A percentile compares a stretch with the other conserved stretches of the same genome.
phyloP scores from a whole-genome alignment of 2,329 filamentous ascomycete genomes.

The Monosporascus cannonballus region DNA sequence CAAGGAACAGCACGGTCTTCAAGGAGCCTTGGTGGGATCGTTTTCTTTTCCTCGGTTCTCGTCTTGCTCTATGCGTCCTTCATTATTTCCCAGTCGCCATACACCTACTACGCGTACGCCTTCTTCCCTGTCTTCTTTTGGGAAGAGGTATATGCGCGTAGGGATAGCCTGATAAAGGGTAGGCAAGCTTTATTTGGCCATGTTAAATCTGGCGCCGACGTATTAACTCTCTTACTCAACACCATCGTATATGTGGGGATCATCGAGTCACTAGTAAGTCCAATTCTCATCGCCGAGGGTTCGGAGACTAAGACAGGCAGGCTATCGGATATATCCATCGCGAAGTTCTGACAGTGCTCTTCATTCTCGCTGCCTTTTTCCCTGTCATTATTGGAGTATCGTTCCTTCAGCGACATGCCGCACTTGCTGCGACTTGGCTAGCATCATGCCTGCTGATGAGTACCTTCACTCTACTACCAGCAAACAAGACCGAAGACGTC shows the following conservation, averaged over 20 bases:
- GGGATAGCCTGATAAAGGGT: conserved; percentile 63
- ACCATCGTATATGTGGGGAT: conserved; percentile 62
- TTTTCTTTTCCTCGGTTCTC: conserved; percentile 71
- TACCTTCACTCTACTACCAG: conserved; percentile 77
- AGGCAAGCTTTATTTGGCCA: conserved; percentile 63
- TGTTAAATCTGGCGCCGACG: conserved; percentile 52
- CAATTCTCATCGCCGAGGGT: background rate
- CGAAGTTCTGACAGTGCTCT: conserved; percentile 78
- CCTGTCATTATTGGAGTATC: conserved; percentile 65
- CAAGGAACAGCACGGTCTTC: conserved; percentile 60
- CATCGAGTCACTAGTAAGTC: conserved; percentile 68
- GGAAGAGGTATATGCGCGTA: conserved; percentile 85
- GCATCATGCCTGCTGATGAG: conserved; percentile 79
- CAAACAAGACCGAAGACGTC: conserved; percentile 75
- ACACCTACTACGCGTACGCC: conserved; percentile 84
- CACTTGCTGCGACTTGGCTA: conserved; percentile 65
- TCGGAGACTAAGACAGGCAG: conserved; percentile 38
- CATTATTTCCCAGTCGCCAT: conserved; percentile 69
- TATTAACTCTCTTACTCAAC: conserved; percentile 57
- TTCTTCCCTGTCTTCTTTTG: conserved; percentile 93
- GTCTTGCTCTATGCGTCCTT: conserved; percentile 73
- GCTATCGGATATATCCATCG: conserved; percentile 89
- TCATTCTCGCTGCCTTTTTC: conserved; percentile 71
- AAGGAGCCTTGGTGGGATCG: conserved; percentile 51
- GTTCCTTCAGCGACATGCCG: conserved; percentile 62